Percentiles rank a stretch among this genome's conserved stretches.
Evolutionary conservation across 2,329 filamentous ascomycete genomes (phyloP).

Genomic region (Ambrosiella cleistominuta): DNA sequence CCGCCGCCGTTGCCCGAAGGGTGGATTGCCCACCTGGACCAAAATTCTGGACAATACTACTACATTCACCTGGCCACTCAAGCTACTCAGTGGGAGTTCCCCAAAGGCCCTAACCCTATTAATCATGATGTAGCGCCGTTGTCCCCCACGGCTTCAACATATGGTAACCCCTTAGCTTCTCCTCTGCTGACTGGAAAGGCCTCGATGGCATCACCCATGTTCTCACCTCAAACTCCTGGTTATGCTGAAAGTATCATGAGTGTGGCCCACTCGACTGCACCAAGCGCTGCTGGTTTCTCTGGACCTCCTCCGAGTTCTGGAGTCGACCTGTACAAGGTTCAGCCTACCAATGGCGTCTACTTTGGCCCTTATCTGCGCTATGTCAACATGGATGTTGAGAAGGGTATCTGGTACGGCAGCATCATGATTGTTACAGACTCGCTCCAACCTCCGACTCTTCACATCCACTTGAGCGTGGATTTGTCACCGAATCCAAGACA

Average conservation of each 20-base stretch:
- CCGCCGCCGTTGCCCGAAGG: constrained; percentile 90
- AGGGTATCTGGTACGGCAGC: constrained; percentile 78
- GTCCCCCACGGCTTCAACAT: constrained; percentile 63
- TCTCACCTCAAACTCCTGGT: constrained; percentile 63
- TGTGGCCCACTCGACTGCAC: constrained; percentile 54
- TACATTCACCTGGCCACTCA: constrained; percentile 94
- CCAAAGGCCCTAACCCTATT: constrained; percentile 82
- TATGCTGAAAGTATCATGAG: constrained; percentile 79
- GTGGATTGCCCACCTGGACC: constrained; percentile 94
- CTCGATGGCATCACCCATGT: constrained; percentile 57
- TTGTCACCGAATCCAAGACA: constrained; percentile 85
- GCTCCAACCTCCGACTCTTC: constrained; percentile 84
- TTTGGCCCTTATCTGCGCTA: constrained; percentile 94
- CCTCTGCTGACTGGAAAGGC: constrained; percentile 40
- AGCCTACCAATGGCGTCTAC: constrained; percentile 90
- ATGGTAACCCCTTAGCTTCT: constrained; percentile 55
- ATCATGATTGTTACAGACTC: constrained; percentile 86
- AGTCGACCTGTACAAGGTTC: constrained; percentile 84
- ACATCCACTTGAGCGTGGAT: constrained; percentile 79
- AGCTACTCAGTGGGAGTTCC: constrained; percentile 97
- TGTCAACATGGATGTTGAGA: constrained; percentile 90
- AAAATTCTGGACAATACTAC: constrained; percentile 93
- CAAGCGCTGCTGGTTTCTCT: constrained; percentile 64
- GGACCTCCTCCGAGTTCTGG: constrained; percentile 79
- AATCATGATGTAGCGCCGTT: constrained; percentile 67